Evolutionary conservation across 768 basidiomycete species (phyloP), one percentile per base, ranked within the genome.

Genomic region (Rhodotorula graminis): DNA sequence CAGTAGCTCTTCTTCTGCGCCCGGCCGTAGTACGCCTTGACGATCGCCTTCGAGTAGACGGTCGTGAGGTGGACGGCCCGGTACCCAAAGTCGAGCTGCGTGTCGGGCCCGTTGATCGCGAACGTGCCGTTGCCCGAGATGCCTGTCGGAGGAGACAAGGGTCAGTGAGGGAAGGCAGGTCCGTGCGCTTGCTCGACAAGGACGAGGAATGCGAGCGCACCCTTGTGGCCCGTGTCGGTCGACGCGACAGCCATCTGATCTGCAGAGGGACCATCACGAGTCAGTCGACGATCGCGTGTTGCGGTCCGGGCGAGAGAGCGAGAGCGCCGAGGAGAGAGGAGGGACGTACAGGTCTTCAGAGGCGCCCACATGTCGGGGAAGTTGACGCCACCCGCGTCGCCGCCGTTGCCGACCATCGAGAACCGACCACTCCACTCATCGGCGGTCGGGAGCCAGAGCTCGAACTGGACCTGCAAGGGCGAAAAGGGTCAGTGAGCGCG

Each of bases 61-160:
- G 74, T 67, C 25, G 72, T 71, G 42, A 76, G 70, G 33, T 77
- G 74, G 7, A 77, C 74, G 6, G 71, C 71, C 7, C 76, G 64
- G 29, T 52, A 64, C 11, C 74, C 74, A 53, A 75, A 75, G 65
- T 75, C 70, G 29, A 69, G 66, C 50, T 75, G 74, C 2, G 40
- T 40, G 25, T 75, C 67, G 29, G 67, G 59, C 29, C 42, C 59
- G 29, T 61, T 31, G n/a, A 67, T 4, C 0, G 74, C 74, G 29
- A 76, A 77, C 6, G 72, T 71, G 6, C 74, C 74, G 58, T 76
- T 57, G 29, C 49, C 40, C 15, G 25, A 27, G 2, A 27, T 27
- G 23, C 50, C 50, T 52, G 11, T 25, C 23, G 50, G 10, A n/a
- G 50, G 25, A 5, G 11, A 21, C 1, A 21, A 25, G 50, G 21